Evolutionary conservation across 345 rosid genomes (phyloP).

Genomic region (Geranium brycei): DNA sequence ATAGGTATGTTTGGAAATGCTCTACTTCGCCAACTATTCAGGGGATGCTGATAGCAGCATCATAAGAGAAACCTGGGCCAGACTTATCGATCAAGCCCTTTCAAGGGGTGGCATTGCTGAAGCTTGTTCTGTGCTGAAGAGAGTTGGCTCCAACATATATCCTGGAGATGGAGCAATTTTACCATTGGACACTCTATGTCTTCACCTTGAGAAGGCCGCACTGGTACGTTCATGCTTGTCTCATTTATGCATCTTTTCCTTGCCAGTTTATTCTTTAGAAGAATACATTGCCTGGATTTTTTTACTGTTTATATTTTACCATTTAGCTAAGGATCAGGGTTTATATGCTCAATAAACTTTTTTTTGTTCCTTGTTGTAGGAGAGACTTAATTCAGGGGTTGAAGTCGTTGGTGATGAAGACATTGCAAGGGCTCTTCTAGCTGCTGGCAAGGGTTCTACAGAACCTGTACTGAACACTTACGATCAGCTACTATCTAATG

Average conservation of each 20-base stretch:
- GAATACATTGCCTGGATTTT: conserved; percentile 1
- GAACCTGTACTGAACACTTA: conserved; percentile 81
- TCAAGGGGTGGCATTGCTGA: conserved; percentile 83
- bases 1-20: conserved; percentile 86
- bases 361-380: conserved; percentile 21
- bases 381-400: conserved; percentile 53
- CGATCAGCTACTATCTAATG: conserved; percentile 67
- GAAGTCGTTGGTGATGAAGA: conserved; percentile 87
- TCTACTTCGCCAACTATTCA: conserved; percentile 83
- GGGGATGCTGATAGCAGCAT: conserved; percentile 92
- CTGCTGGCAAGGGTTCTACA: conserved; percentile 86
- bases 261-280: neutral
- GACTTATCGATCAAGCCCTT: conserved; percentile 87
- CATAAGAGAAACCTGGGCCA: conserved; percentile 86
- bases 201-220: conserved; percentile 95
- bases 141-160: conserved; percentile 70
- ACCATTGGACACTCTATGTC: conserved; percentile 74
- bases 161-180: conserved; percentile 91
- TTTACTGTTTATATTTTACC: neutral
- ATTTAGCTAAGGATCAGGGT: neutral
- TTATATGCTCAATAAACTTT: neutral
- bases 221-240: conserved; percentile 41
- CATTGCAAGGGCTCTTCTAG: conserved; percentile 75
- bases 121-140: conserved; percentile 85
- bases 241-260: conserved; percentile 1